These are phyloP conservation scores for Chytriomyces hyalinus DNA, from an alignment of 192 early-diverging fungal species.

Conservation along the genomic window DNA sequence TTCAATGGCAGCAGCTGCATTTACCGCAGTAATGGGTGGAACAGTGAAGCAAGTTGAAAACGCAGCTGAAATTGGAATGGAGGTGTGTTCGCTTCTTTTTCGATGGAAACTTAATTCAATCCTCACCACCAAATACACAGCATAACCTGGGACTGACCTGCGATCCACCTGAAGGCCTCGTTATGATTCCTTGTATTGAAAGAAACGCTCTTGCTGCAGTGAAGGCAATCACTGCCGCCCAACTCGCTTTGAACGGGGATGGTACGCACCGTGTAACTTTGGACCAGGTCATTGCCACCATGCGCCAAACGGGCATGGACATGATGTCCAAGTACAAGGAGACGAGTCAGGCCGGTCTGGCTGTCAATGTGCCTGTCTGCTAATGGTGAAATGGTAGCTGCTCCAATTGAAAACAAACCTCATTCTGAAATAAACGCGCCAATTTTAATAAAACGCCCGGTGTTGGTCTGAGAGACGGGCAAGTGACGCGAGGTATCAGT, in stretches of 20 bases:
- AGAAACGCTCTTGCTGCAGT: slow-evolving; percentile 93
- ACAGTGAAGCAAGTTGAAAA: slow-evolving; percentile 89
- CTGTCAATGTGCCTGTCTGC: slow-evolving; percentile 81
- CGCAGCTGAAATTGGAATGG: slow-evolving; percentile 96
- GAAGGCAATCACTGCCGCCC: slow-evolving; percentile 94
- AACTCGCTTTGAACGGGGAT: slow-evolving; percentile 91
- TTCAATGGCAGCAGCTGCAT: slow-evolving; percentile 93
- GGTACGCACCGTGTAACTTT: slow-evolving; percentile 88
- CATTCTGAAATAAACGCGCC: background rate
- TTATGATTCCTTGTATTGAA: slow-evolving; percentile 96
- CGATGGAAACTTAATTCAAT: too few species aligned
- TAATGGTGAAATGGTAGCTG: slow-evolving; percentile 7
- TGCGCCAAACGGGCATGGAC: slow-evolving; percentile 76
- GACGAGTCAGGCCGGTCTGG: slow-evolving; percentile 89
- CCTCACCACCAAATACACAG: background rate
- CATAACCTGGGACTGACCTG: slow-evolving; percentile 59
- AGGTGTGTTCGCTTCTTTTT: slow-evolving; percentile 7
- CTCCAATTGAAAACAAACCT: background rate
- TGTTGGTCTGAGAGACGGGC: background rate
- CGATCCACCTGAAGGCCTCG: slow-evolving; percentile 88
- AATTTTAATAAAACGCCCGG: background rate
- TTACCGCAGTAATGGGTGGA: slow-evolving; percentile 96
- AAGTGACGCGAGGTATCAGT: background rate
- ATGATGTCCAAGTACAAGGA: slow-evolving; percentile 89
- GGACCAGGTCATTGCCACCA: slow-evolving; percentile 90